Evolutionary conservation across 2,329 filamentous ascomycete species (phyloP).

Genomic region (Orbilia ellipsospora): DNA sequence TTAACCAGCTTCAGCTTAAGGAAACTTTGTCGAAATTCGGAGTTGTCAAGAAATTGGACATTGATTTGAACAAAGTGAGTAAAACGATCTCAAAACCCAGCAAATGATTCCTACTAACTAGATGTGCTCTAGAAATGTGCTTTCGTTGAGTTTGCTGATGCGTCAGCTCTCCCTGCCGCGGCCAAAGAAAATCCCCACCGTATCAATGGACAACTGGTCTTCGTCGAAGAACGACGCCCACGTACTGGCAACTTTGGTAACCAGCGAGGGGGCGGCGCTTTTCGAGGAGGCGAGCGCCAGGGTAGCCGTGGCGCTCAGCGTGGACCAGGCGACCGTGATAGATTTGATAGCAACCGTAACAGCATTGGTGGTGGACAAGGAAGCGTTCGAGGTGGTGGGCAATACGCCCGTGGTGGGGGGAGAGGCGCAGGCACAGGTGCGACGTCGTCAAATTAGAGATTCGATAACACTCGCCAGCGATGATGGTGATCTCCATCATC

Average conservation of each 20-base stretch:
- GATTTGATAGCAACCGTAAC: constrained; percentile 39
- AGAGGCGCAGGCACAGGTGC: constrained; percentile 26
- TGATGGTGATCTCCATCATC: background rate
- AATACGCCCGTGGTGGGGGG: constrained; percentile 27
- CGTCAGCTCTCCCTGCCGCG: constrained; percentile 84
- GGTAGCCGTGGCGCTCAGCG: constrained; percentile 53
- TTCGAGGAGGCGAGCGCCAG: constrained; percentile 49
- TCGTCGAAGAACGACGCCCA: constrained; percentile 84
- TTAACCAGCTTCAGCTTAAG: constrained; percentile 78
- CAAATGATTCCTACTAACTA: background rate
- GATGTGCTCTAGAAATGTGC: constrained; percentile 79
- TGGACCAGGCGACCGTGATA: constrained; percentile 50
- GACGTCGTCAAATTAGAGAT: constrained; percentile 45
- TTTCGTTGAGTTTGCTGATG: constrained; percentile 89
- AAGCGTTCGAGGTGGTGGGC: constrained; percentile 49
- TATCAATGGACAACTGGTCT: constrained; percentile 82
- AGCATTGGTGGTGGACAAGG: constrained; percentile 51
- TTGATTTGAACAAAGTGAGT: constrained; percentile 84
- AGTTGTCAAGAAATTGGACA: constrained; percentile 77
- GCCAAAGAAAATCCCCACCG: constrained; percentile 85
- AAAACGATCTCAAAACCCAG: background rate
- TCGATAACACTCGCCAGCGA: constrained; percentile 17
- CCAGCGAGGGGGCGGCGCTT: constrained; percentile 44
- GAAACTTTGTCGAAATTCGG: constrained; percentile 77
- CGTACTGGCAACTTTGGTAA: constrained; percentile 59